These are phyloP conservation scores for Hymenochaete sp. DNA, from an alignment of 1,284 basidiomycete genomes.

Conservation along the genomic window DNA sequence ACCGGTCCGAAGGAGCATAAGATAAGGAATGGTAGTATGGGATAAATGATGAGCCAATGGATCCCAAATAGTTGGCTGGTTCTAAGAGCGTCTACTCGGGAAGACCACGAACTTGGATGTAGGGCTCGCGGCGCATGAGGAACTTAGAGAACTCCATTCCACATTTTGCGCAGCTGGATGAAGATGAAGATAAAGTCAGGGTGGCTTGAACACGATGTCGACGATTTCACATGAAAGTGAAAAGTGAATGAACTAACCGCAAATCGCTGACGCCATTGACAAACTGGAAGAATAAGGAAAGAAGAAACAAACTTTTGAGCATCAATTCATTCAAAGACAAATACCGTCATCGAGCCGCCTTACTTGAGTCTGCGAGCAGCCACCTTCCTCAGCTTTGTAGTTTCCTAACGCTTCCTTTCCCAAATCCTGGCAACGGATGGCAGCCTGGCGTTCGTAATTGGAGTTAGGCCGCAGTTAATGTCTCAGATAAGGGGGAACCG, in stretches of 20 bases:
- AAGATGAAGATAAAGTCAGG: not conserved
- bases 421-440: constrained; percentile 37
- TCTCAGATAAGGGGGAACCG: not conserved
- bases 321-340: too few relatives aligned
- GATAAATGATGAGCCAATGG: constrained; percentile 1
- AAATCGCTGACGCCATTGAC: constrained; percentile 34
- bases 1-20: too few relatives aligned
- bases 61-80: constrained; percentile 1
- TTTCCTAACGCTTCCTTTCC: constrained; percentile 33
- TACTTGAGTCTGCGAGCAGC: constrained; percentile 36
- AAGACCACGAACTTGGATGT: constrained; percentile 33
- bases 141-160: constrained; percentile 34
- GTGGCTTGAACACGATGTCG: not conserved
- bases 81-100: constrained; percentile 22
- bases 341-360: not conserved
- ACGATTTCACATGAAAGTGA: too few relatives aligned
- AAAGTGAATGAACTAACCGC: constrained; percentile 28
- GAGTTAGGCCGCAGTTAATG: not conserved
- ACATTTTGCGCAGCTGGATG: constrained; percentile 31
- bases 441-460: constrained; percentile 25
- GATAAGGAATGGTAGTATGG: too few relatives aligned
- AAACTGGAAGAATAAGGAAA: too few relatives aligned
- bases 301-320: too few relatives aligned
- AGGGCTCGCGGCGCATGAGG: constrained; percentile 32
- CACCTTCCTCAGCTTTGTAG: constrained; percentile 34